Percentiles rank a stretch among this genome's conserved stretches.
These are phyloP conservation scores for Eragrostis nindensis DNA, from an alignment of 176 grass and related monocot genomes.

Conservation along the genomic window DNA sequence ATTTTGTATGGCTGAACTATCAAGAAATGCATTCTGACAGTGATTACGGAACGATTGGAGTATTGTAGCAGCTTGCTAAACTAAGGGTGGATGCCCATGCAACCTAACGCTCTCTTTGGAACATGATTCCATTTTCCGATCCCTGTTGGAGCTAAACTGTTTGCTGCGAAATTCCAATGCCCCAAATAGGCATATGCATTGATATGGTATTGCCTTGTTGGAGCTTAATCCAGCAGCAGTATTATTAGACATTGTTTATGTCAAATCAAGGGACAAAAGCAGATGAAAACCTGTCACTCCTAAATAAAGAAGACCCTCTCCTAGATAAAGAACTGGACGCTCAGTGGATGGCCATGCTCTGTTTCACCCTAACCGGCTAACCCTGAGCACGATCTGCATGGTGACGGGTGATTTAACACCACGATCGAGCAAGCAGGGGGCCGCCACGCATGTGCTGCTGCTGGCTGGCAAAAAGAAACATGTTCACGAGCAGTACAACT, in stretches of 20 bases:
- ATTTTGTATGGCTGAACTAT: too few species aligned
- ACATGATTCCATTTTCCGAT: not conserved
- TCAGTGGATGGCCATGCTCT: not conserved
- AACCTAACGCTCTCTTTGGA: not conserved
- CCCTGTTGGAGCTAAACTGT: not conserved
- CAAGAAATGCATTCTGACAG: too few species aligned
- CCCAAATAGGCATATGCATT: not conserved
- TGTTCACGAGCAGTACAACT: not conserved
- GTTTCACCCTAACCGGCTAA: constrained; percentile 1
- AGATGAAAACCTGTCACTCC: not conserved
- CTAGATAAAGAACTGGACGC: not conserved
- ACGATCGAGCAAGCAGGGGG: not conserved
- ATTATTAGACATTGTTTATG: not conserved
- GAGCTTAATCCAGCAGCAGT: not conserved
- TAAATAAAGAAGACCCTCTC: not conserved
- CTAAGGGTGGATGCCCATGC: too few species aligned
- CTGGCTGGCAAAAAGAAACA: constrained; percentile 23
- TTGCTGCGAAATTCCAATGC: not conserved
- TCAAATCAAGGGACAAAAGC: not conserved
- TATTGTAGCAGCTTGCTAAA: too few species aligned
- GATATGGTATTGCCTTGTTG: not conserved
- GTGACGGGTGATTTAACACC: constrained; percentile 21
- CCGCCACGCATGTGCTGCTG: constrained; percentile 31
- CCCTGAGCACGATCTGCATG: not conserved
- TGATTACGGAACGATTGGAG: too few species aligned